Evolutionary conservation across 2,329 filamentous ascomycete species (phyloP), one percentile per base, ranked within the genome.

Genomic region (Colletotrichum echinochloae): DNA sequence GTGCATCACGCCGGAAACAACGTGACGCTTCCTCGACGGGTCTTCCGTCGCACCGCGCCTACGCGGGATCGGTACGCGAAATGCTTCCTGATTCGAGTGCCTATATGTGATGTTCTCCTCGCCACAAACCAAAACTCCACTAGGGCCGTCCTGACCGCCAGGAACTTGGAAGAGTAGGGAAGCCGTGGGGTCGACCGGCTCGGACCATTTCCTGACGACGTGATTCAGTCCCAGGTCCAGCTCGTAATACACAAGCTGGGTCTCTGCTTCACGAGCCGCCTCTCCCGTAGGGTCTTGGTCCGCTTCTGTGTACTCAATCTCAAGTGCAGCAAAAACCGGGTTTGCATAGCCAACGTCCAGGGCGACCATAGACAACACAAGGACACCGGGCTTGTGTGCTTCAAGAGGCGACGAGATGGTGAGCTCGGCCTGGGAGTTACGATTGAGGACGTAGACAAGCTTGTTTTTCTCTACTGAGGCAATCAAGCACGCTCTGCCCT

Each of bases 391-490:
- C 80, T 96, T 97, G 82, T 99, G 95, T 2, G 96, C 97, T 82
- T 99, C 97, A 23, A 99, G 87, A 0, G 96, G 96, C 18, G 96
- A 99, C 6, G 96, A 99, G 60, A 99, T 99, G 49, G 95, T 97
- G 76, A 99, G 89, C 80, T 97, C 94, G 23, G 95, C 95, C 81
- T 98, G 94, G 3, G 94, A 89, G 82, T 97, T 97, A 74, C 97
- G 92, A 81, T 98, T 98, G 75, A 99, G 87, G 77, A 99, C 95
- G 82, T 99, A 99, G 75, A 99, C 96, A 66, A 99, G 92, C 85
- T 99, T 99, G 85, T 98, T 99, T 88, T 99, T 99, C 84, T 99
- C 97, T 65, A 95, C 88, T 6, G 95, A 95, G 12, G 96, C 94
- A 72, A 98, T 93, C 79, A 99, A 87, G 78, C 95, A 97, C 65